Percentiles rank a stretch among this genome's conserved stretches.
Conservation (phyloP, 2,329 filamentous ascomycete species). For the Arthrocladium fulminans region DNA sequence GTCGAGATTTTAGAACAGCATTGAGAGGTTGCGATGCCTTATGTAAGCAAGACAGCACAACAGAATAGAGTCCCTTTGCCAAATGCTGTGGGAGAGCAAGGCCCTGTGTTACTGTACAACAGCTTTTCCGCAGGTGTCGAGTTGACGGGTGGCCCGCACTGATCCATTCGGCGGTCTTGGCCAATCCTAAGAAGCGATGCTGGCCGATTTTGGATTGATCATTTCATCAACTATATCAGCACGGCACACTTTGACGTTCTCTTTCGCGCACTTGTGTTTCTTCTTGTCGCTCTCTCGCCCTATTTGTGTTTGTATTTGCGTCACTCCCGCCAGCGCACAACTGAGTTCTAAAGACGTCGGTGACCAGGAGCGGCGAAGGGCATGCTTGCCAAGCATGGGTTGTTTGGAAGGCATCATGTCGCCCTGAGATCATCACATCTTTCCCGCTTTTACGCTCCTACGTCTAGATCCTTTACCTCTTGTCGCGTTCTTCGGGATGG, state of each 20-base stretch:
- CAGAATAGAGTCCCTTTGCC: too few species aligned
- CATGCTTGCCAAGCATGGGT: background rate
- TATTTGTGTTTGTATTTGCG: too few species aligned
- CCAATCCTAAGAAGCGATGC: constrained; percentile 1
- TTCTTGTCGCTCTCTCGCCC: background rate
- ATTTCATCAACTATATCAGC: background rate
- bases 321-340: too few species aligned
- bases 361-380: background rate
- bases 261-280: background rate
- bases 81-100: too few species aligned
- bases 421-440: background rate
- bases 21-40: too few species aligned
- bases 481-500: background rate
- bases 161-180: background rate
- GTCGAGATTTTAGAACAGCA: too few species aligned
- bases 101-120: too few species aligned
- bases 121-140: background rate
- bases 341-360: too few species aligned
- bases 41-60: too few species aligned
- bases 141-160: background rate
- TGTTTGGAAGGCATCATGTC: background rate
- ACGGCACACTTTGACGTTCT: background rate
- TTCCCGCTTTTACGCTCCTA: background rate
- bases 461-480: background rate
- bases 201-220: too few species aligned